A percentile compares a stretch with the other conserved stretches of the same genome.
phyloP scores from a whole-genome alignment of 1,284 basidiomycete species.

The Trametes polyzona region DNA sequence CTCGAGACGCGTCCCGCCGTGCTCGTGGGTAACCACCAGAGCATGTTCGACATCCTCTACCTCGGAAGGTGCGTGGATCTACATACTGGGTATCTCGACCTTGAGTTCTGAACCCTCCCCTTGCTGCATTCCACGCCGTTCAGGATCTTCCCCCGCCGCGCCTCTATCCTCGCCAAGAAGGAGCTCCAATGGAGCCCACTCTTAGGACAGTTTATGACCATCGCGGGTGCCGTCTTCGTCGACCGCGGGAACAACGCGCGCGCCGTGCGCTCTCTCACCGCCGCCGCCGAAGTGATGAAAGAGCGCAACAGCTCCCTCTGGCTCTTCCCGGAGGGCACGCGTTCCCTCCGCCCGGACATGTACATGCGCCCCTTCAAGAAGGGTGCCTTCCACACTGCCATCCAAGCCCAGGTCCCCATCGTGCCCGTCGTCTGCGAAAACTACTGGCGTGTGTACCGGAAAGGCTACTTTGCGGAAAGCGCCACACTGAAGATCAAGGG shows the following conservation, averaged over 20 bases:
- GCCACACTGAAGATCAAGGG: conserved; percentile 86
- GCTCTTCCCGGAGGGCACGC: conserved; percentile 94
- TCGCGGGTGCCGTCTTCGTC: conserved; percentile 94
- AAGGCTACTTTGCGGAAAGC: conserved; percentile 70
- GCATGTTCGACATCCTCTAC: conserved; percentile 86
- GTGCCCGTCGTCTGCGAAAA: conserved; percentile 94
- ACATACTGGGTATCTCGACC: neutral
- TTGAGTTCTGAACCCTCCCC: conserved; percentile 1
- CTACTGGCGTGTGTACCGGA: conserved; percentile 85
- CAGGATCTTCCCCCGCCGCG: conserved; percentile 83
- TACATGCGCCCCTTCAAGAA: conserved; percentile 93
- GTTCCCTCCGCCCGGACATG: conserved; percentile 69
- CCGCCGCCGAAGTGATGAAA: conserved; percentile 87
- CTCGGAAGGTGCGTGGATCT: conserved; percentile 71
- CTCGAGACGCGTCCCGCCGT: conserved; percentile 72
- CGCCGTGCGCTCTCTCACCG: conserved; percentile 78
- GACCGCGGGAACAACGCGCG: conserved; percentile 83
- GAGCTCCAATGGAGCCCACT: conserved; percentile 86
- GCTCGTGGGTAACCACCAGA: conserved; percentile 93
- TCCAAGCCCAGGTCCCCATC: conserved; percentile 88
- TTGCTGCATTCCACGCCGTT: neutral
- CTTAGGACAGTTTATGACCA: conserved; percentile 90
- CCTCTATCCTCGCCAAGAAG: conserved; percentile 94
- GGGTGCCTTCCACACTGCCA: conserved; percentile 96
- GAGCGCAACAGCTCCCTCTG: conserved; percentile 75